Base-by-base conservation (phyloP, 2,329 filamentous ascomycete genomes). In the Hymenoscyphus albidus region DNA sequence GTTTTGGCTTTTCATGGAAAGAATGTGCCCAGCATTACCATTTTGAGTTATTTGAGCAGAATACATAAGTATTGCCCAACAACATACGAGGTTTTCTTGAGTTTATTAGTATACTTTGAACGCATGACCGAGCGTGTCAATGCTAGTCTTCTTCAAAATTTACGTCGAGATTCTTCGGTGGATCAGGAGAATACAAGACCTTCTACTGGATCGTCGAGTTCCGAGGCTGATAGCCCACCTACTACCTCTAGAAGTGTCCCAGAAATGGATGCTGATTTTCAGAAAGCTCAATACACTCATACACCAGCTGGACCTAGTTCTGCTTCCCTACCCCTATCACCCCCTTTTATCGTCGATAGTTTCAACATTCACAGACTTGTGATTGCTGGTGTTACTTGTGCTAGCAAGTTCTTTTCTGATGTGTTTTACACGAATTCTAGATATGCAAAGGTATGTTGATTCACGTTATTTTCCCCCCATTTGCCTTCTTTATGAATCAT, bases 11-110 rank as follows among this genome's bases (percentile, higher is more conserved):
- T 99, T 72, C 95, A 99, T 74, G 95, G 95, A 70, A 98, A 97
- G 79, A 99, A 99, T 70, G 91, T 98, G 12, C 95, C 95, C 1
- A 95, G 91, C 74, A 99, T 99, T 73, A 97, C 93, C 22, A 98
- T 99, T 67, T 81, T 96, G 66, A 98, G 93, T 82, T 99, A 99
- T 74, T 81, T 99, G 62, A 94, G 89, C 72, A 88, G 95, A 66
- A 98, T 99, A 75, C 94, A 99, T 80, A 97, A 97, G 80, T 99
- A 99, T 79, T 99, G 95, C 74, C 95, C 95, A 0, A 98, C 95
- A 5, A 98, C 95, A 0, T 99, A 97, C 76, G 95, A 99, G 78
- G 95, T 99, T 0, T 99, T 99, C 75, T 80, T 99, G 66, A 97
- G 93, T 75, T 79, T 99, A 73, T 80, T 99, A 63, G 93, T 99